These are phyloP conservation scores for Acer campestre DNA, from an alignment of 345 rosid species.

Conservation along the genomic window DNA sequence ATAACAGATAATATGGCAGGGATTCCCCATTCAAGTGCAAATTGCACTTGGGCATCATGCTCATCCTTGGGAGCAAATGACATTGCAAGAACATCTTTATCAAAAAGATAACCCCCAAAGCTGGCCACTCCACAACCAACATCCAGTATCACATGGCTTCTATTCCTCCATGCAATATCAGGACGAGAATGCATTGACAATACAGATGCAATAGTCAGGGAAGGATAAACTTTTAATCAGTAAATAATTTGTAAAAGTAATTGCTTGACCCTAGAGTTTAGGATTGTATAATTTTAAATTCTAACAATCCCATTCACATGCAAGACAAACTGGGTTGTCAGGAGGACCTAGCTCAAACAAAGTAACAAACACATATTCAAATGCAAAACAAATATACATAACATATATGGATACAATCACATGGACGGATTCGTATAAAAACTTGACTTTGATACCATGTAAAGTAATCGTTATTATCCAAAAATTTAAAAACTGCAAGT, in stretches of 20 bases:
- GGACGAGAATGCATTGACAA: slow-evolving; percentile 49
- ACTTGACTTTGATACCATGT: too few species aligned
- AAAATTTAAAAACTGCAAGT: too few species aligned
- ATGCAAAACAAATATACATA: too few species aligned
- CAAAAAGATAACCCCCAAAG: slow-evolving; percentile 86
- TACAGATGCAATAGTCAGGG: not conserved
- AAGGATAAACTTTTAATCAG: not conserved
- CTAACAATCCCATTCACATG: too few species aligned
- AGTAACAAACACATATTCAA: not conserved
- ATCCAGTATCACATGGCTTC: slow-evolving; percentile 73
- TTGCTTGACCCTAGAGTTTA: too few species aligned
- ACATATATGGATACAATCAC: too few species aligned
- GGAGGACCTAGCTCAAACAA: not conserved
- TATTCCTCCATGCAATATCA: slow-evolving; percentile 76
- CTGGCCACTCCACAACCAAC: slow-evolving; percentile 97
- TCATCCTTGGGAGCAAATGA: slow-evolving; percentile 97
- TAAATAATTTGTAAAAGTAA: not conserved
- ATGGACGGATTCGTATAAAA: too few species aligned
- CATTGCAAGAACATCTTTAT: slow-evolving; percentile 77
- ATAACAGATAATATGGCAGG: slow-evolving; percentile 82
- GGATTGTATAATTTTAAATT: too few species aligned
- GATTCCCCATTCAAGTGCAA: slow-evolving; percentile 89
- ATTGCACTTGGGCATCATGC: slow-evolving; percentile 95
- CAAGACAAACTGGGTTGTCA: not conserved
- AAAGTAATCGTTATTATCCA: too few species aligned